Evolutionary conservation across 768 basidiomycete genomes (phyloP).

Genomic region (Agrocybe chaxingu): DNA sequence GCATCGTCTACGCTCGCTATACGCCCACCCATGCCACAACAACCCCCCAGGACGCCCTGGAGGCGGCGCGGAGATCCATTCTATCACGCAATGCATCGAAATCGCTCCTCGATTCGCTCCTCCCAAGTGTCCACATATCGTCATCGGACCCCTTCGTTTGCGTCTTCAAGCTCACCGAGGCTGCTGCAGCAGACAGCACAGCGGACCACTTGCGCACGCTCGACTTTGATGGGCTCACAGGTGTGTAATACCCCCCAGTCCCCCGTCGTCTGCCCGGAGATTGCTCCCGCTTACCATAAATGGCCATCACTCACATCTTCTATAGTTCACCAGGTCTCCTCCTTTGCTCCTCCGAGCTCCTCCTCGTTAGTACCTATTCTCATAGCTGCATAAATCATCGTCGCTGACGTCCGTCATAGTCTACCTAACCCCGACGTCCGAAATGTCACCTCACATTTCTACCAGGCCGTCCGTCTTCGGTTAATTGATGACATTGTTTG

Average conservation of each 20-base stretch:
- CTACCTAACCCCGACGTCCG: conserved; percentile 39
- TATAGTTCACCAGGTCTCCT: conserved; percentile 14
- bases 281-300: conserved; percentile 8
- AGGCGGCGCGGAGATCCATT: conserved; percentile 51
- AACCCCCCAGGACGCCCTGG: conserved; percentile 41
- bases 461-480: conserved; percentile 58
- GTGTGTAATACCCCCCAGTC: conserved; percentile 35
- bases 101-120: conserved; percentile 44
- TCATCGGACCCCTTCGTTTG: conserved; percentile 42
- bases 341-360: conserved; percentile 15
- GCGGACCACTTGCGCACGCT: conserved; percentile 29
- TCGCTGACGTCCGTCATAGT: conserved; percentile 14
- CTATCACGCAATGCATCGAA: conserved; percentile 32
- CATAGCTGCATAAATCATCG: not conserved
- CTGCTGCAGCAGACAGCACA: not conserved
- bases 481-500: conserved; percentile 53
- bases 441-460: conserved; percentile 45
- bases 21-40: conserved; percentile 14
- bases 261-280: conserved; percentile 2
- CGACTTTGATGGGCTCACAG: conserved; percentile 44
- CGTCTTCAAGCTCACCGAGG: conserved; percentile 51
- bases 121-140: conserved; percentile 48
- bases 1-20: conserved; percentile 46
- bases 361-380: conserved; percentile 10
- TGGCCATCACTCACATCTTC: conserved; percentile 4